Evolutionary conservation across 768 basidiomycete genomes (phyloP), one percentile per base, ranked within the genome.

Genomic region (Lyophyllum atratum): DNA sequence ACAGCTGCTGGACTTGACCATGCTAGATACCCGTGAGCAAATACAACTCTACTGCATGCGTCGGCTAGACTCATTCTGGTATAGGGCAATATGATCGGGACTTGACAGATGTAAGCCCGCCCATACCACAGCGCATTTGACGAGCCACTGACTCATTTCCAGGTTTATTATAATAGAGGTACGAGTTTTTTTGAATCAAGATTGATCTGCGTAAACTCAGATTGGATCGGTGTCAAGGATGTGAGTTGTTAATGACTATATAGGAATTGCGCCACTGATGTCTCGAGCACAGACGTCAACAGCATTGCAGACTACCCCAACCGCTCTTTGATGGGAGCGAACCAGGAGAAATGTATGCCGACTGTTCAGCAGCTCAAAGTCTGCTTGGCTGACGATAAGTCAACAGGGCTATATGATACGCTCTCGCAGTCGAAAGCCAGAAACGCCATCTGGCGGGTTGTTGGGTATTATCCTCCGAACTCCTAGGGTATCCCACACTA

Each of bases 1-100:
- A 45, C 83, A 83, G 64, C 75, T 86, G n/a, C 64, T 84, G 60
- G 84, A 85, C 63, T 66, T 85, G 62, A 80, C 82, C 10, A 83
- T 86, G 82, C 73, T 86, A 15, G 85, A 86, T 64, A 85, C 85
- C 21, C 79, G 85, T 82, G 54, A 58, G 74, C 33, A 11, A 21
- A 40, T 26, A 21, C 2, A 10, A 14, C 2, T 21, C 19, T 25
- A 15, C 12, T 15, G 2, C 51, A 17, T 48, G 14, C 12, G 34
- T 26, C 12, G 15, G 33, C 22, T 26, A 9, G 7, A 28, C 2
- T 31, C 11, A 25, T 22, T 24, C 25, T 2, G 11, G 19, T 50
- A 5, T 40, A 76, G 79, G 80, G 2, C 75, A 84, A 58, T 85
- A 86, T 63, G 79, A 85, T 57, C 72, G 83, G 49, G 80, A 83